phyloP scores from a whole-genome alignment of 1,284 basidiomycete genomes.

The Laetiporus sulphureus region DNA sequence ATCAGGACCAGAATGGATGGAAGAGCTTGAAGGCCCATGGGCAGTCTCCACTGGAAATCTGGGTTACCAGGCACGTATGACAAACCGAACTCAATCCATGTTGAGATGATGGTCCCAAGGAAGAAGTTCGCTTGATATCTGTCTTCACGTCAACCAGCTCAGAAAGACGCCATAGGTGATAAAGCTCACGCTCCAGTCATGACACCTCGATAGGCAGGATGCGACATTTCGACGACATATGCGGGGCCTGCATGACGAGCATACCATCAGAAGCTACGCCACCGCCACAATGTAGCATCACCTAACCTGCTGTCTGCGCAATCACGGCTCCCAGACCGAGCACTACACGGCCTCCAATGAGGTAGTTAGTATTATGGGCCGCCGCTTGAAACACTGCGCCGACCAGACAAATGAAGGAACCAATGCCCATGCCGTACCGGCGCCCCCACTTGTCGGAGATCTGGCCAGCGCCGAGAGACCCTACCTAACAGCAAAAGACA shows the following conservation, averaged over 20 bases:
- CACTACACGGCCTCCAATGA: constrained; percentile 27
- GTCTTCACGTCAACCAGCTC: background rate
- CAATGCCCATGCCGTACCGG: constrained; percentile 16
- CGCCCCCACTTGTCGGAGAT: constrained; percentile 17
- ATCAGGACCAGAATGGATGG: constrained; percentile 16
- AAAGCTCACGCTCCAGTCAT: constrained; percentile 14
- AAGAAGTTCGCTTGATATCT: constrained; percentile 18
- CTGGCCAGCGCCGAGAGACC: constrained; percentile 15
- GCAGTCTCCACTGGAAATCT: constrained; percentile 17
- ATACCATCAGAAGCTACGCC: background rate
- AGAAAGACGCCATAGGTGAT: background rate
- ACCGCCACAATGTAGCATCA: background rate
- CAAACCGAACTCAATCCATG: constrained; percentile 19
- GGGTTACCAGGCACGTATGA: constrained; percentile 14
- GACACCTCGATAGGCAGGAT: constrained; percentile 30
- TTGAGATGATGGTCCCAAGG: constrained; percentile 18
- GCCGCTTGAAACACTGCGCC: constrained; percentile 16
- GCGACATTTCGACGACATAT: constrained; percentile 38
- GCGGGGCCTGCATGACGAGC: constrained; percentile 23
- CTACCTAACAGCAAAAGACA: constrained; percentile 1
- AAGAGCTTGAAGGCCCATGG: constrained; percentile 16
- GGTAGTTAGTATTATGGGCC: constrained; percentile 14
- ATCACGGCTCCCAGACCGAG: constrained; percentile 28
- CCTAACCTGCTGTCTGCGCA: constrained; percentile 25
- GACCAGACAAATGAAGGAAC: constrained; percentile 16